phyloP scores from a whole-genome alignment of 345 rosid species.

The Iberis pinnata region DNA sequence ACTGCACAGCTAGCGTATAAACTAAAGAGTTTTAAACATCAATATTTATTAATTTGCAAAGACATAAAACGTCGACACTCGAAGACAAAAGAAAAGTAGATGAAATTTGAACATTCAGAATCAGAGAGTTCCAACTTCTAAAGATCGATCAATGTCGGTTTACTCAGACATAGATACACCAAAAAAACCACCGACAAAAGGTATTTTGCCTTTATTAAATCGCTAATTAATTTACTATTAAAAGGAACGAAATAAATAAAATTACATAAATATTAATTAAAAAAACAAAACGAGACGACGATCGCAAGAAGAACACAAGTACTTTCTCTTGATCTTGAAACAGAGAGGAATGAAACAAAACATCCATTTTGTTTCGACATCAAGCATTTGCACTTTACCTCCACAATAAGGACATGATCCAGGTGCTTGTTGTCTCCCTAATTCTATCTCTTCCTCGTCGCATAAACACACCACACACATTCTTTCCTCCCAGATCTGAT shows the following conservation, averaged over 20 bases:
- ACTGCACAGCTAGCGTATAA: no score
- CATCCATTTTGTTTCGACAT: constrained; percentile 66
- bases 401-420: constrained; percentile 83
- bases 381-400: constrained; percentile 65
- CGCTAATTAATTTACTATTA: constrained; percentile 3
- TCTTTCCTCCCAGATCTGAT: background rate
- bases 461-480: constrained; percentile 63
- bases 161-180: background rate
- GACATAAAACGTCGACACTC: constrained; percentile 9
- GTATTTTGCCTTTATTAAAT: background rate
- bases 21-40: background rate
- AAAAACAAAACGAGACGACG: constrained; percentile 41
- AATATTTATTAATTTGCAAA: background rate
- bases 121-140: constrained; percentile 1
- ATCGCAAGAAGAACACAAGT: constrained; percentile 49
- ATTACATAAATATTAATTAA: background rate
- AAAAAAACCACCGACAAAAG: background rate
- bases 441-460: constrained; percentile 51
- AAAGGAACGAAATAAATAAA: background rate
- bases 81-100: constrained; percentile 15
- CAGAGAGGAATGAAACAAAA: constrained; percentile 74
- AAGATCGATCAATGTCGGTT: constrained; percentile 18
- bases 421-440: constrained; percentile 64
- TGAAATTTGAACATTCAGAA: background rate
- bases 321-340: constrained; percentile 57